Evolutionary conservation across 1,284 basidiomycete genomes (phyloP), one percentile per base, ranked within the genome.

Genomic region (Peniophora sp.): DNA sequence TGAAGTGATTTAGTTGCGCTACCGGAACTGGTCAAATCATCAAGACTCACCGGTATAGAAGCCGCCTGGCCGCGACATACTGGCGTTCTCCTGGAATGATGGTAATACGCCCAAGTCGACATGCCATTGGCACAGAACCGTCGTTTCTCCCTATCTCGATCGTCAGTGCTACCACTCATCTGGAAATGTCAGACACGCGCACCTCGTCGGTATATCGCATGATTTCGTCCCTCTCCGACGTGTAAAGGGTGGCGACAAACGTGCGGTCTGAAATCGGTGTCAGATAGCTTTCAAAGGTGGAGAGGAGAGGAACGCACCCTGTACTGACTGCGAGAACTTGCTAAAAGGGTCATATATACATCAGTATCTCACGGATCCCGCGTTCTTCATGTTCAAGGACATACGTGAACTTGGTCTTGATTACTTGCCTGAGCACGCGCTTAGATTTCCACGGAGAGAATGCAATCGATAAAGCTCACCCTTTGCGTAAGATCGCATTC

Each of bases 191-290:
- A 41, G 5, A n/a, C n/a, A 20, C 16, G 54, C 70, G 58, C 59
- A 72, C 77, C 70, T 91, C 88, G 61, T 91, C 89, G 3, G 83
- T 86, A 60, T 88, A 90, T 52, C 88, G 73, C 82, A 89, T 85
- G 50, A 84, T 72, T 59, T 74, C 78, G 57, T 87, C 84, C 19
- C 72, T 71, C 52, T 89, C 84, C 24, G 84, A 84, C 3, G 85
- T 87, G 63, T 81, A 92, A 52, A 92, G 66, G 47, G 85, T 81
- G 17, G 88, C 89, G 49, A 86, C 79, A 60, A 92, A 92, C 34
- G 79, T 70, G 39, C 79, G 81, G 67, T 91, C 88, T 87, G 56
- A 5, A 47, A 39, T n/a, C 38, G 50, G 46, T 52, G 52, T 32
- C 50, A 47, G 48, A 43, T 22, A 24, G 47, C 35, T 20, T 24